These are phyloP conservation scores for Ormosia emarginata DNA, from an alignment of 306 rosid species.

Conservation along the genomic window DNA sequence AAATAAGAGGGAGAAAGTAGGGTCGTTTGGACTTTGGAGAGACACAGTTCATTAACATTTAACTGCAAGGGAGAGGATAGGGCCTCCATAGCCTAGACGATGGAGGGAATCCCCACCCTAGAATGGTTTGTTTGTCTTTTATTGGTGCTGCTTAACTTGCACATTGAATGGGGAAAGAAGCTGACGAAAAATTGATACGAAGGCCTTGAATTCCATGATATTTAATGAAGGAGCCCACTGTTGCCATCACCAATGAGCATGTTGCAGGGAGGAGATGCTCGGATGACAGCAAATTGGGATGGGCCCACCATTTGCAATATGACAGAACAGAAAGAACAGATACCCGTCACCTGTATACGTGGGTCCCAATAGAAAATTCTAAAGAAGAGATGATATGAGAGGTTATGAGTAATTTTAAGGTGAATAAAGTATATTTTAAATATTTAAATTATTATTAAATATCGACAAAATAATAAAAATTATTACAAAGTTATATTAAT, in stretches of 20 bases:
- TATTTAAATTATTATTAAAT: too few species aligned
- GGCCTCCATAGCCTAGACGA: not conserved
- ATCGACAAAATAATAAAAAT: too few species aligned
- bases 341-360: not conserved
- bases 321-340: not conserved
- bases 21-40: not conserved
- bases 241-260: constrained; percentile 4
- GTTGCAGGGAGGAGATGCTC: not conserved
- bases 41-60: not conserved
- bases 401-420: too few species aligned
- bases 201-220: not conserved
- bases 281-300: constrained; percentile 9
- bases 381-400: not conserved
- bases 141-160: constrained; percentile 22
- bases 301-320: constrained; percentile 18
- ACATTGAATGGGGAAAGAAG: constrained; percentile 38
- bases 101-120: not conserved
- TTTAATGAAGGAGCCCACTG: constrained; percentile 24
- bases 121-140: constrained; percentile 62
- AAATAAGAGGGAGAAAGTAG: not conserved
- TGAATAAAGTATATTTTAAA: too few species aligned
- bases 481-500: too few species aligned
- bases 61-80: not conserved
- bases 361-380: constrained; percentile 19
- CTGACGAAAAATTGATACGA: constrained; percentile 34